Evolutionary conservation across 768 basidiomycete genomes (phyloP).

Genomic region (Tephrocybe rancida): DNA sequence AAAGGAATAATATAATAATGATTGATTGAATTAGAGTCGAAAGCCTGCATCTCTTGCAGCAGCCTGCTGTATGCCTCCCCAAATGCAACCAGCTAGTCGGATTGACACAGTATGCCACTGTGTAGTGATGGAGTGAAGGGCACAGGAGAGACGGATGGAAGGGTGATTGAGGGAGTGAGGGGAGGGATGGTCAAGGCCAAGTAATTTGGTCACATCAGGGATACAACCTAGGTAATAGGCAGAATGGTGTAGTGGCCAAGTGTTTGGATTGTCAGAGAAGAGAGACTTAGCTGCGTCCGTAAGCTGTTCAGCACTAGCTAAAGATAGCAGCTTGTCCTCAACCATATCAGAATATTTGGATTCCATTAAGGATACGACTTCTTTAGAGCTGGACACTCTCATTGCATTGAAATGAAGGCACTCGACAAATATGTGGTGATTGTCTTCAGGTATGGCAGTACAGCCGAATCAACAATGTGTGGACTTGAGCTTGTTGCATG

Average conservation of each 20-base stretch:
- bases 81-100: no score
- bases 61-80: neutral
- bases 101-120: no score
- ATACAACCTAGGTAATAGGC: conserved; percentile 4
- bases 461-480: neutral
- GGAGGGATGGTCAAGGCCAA: neutral
- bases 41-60: neutral
- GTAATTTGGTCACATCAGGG: neutral
- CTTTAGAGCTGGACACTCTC: neutral
- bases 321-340: neutral
- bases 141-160: neutral
- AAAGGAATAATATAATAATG: no score
- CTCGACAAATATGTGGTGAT: conserved; percentile 6
- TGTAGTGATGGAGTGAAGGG: no score
- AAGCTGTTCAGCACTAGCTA: neutral
- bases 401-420: conserved; percentile 1
- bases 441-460: neutral
- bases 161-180: neutral
- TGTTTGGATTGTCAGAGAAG: neutral
- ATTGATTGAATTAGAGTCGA: no score
- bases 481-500: neutral
- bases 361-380: neutral
- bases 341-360: neutral
- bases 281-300: conserved; percentile 6
- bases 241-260: conserved; percentile 3